These are phyloP conservation scores for Cercospora sp. DNA, from an alignment of 2,329 filamentous ascomycete genomes.

Conservation along the genomic window DNA sequence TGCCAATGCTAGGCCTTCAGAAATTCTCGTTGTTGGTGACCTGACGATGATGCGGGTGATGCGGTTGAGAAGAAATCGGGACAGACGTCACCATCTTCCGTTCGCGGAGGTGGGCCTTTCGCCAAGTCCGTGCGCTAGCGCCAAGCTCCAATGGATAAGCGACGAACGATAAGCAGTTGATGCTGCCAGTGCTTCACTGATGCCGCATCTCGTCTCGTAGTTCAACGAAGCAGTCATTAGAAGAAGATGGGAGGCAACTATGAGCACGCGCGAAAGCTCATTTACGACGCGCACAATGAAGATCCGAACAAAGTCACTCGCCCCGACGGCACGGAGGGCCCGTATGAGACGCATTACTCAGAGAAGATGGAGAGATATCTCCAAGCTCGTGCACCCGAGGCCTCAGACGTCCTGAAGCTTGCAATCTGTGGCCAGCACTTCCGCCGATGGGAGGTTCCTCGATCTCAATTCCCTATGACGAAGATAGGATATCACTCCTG, in stretches of 20 bases:
- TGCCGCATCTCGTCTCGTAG: neutral
- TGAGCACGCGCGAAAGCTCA: constrained; percentile 57
- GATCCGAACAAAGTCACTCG: constrained; percentile 62
- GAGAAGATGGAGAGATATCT: constrained; percentile 77
- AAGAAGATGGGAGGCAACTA: constrained; percentile 32
- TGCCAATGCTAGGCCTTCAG: neutral
- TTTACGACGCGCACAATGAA: constrained; percentile 70
- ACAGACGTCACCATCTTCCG: neutral
- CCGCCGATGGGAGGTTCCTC: constrained; percentile 79
- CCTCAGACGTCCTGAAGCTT: constrained; percentile 67
- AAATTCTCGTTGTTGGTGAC: neutral
- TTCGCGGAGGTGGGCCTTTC: neutral
- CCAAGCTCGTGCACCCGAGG: constrained; percentile 57
- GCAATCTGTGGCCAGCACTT: constrained; percentile 86
- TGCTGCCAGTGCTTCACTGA: neutral
- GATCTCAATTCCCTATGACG: constrained; percentile 70
- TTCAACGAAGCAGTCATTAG: neutral
- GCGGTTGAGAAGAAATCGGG: neutral
- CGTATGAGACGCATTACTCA: constrained; percentile 83
- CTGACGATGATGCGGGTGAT: neutral
- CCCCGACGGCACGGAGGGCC: constrained; percentile 50
- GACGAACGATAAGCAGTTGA: neutral
- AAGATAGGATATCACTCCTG: constrained; percentile 77
- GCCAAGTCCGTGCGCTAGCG: neutral
- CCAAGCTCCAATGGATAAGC: neutral